These are phyloP conservation scores for Mucor lusitanicus DNA, from an alignment of 371 early-diverging fungal species.

Conservation along the genomic window DNA sequence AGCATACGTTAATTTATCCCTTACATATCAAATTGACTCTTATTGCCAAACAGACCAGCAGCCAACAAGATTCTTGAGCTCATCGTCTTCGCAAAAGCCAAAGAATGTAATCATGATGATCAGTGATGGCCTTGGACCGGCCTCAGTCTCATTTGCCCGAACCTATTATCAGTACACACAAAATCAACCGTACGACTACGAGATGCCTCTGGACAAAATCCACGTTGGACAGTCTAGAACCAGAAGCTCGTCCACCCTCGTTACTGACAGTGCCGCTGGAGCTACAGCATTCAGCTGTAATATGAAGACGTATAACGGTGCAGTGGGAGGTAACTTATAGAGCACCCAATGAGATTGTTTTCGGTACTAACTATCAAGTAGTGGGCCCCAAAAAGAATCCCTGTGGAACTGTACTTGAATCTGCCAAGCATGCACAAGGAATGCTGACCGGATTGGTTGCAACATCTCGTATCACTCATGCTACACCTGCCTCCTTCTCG, in stretches of 20 bases:
- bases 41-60: not conserved
- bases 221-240: constrained; percentile 89
- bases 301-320: constrained; percentile 87
- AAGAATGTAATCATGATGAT: constrained; percentile 91
- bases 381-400: constrained; percentile 65
- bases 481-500: constrained; percentile 79
- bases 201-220: constrained; percentile 79
- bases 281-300: constrained; percentile 93
- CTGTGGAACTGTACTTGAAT: constrained; percentile 93
- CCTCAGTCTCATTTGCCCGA: constrained; percentile 89
- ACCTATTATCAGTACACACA: constrained; percentile 69
- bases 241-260: constrained; percentile 72
- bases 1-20: not conserved
- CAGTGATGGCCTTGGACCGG: constrained; percentile 94
- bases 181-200: constrained; percentile 37
- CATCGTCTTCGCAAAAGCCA: constrained; percentile 6
- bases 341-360: not conserved
- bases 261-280: constrained; percentile 97
- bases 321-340: constrained; percentile 68
- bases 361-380: constrained; percentile 13
- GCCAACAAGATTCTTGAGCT: not conserved
- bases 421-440: constrained; percentile 77
- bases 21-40: not conserved
- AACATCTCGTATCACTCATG: constrained; percentile 93
- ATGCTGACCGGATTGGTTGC: constrained; percentile 91